Evolutionary conservation across 225 moss, liverwort and hornwort species (phyloP), one percentile per base, ranked within the genome.

Genomic region (Ulota crispa): DNA sequence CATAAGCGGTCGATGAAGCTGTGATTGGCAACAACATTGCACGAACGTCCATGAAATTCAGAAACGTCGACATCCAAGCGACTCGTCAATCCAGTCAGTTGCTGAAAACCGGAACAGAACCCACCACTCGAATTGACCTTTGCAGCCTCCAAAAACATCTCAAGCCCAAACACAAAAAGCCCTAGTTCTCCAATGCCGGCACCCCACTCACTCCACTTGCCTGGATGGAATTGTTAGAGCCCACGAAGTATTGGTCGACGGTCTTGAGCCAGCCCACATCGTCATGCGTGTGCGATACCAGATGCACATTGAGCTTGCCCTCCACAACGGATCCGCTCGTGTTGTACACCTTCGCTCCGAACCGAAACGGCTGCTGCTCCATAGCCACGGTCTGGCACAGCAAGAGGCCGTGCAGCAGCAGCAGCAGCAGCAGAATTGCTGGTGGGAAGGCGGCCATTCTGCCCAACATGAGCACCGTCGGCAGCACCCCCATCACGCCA

Each of bases 211-310:
- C 27, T 19, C 53, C 26, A 83, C 69, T 12, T 71, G 91, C 95
- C 95, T 95, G 97, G 73, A 99, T 94, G 81, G 90, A 91, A 85
- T 96, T 96, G 74, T 99, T 99, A 89, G 96, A 94, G 80, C 99
- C 99, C 30, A 99, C 85, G 72, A 79, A 96, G 75, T 99, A 99
- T 87, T 99, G 99, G 71, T 99, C 99, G n/a, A 99, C 99, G 43
- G 96, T 99, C 89, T 99, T 99, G 60, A 96, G 92, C 99, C 99
- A 99, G 45, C 99, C 99, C 24, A 99, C 99, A 77, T 99, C 99
- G 68, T 99, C 99, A 43, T 99, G 99, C 9, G 99, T 90, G 83
- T 99, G 99, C 36, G 96, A 73, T 39, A 99, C 96, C 61, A 96
- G 84, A 83, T 99, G 99, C 84, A 96, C 99, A 64, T 96, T 99